These are phyloP conservation scores for Trametes hirsuta DNA, from an alignment of 1,284 basidiomycete genomes.

Conservation along the genomic window DNA sequence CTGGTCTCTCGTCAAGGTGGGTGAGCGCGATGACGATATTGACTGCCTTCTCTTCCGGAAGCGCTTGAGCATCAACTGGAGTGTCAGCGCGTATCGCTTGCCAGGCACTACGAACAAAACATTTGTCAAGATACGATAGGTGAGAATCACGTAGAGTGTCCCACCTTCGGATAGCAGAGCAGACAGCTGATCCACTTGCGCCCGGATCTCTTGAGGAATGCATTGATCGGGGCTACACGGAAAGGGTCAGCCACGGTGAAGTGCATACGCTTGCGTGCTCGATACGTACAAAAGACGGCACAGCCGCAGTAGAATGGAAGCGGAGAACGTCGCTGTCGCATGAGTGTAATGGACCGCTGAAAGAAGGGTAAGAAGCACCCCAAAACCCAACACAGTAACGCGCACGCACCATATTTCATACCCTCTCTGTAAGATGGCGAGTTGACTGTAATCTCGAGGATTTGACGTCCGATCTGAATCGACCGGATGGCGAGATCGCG, in stretches of 20 bases:
- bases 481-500: slow-evolving; percentile 71
- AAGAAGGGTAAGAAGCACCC: slow-evolving; percentile 6
- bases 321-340: slow-evolving; percentile 90
- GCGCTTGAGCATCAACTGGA: slow-evolving; percentile 86
- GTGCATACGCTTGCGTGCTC: not conserved
- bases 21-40: slow-evolving; percentile 59
- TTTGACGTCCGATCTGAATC: slow-evolving; percentile 69
- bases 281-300: slow-evolving; percentile 79
- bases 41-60: slow-evolving; percentile 66
- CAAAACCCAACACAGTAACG: not conserved
- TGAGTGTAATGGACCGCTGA: slow-evolving; percentile 88
- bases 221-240: slow-evolving; percentile 76
- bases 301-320: slow-evolving; percentile 85
- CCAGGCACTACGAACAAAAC: slow-evolving; percentile 67
- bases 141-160: slow-evolving; percentile 18
- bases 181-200: slow-evolving; percentile 79
- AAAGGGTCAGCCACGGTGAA: not conserved
- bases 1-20: slow-evolving; percentile 52
- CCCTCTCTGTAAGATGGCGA: slow-evolving; percentile 85
- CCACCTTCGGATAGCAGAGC: slow-evolving; percentile 76
- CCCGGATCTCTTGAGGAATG: slow-evolving; percentile 74
- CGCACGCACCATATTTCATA: slow-evolving; percentile 78
- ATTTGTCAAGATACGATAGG: not conserved
- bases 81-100: slow-evolving; percentile 85
- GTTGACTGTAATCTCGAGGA: slow-evolving; percentile 74